Base-by-base conservation (phyloP, 2,329 filamentous ascomycete species). In the Microcyclosporella mali region DNA sequence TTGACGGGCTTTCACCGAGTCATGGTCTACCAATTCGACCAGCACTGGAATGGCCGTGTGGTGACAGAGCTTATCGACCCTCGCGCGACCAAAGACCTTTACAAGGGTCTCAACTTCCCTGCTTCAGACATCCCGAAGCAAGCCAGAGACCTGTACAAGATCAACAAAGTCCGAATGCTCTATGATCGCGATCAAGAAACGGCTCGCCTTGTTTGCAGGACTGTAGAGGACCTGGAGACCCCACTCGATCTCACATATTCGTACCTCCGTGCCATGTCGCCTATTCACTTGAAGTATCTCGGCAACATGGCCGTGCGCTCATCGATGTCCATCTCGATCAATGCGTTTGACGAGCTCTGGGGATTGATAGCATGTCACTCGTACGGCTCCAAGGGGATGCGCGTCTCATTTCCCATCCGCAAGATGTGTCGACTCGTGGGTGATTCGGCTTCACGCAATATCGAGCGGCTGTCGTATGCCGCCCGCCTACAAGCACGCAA, bases 301-400 rank as follows among this genome's bases (percentile, higher is more conserved):
- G 75, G 70, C 4, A 88, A 95, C 59, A 95, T 95, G 88, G 83
- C 82, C 6, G 88, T 94, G 0, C 80, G 88, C n/a, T 87, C 87
- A 0, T 94, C 87, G 51, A 95, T 95, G 88, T 94, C 88, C 0
- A 88, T 95, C 47, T 94, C 88, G 1, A 85, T 95, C 58, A 92
- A 88, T 51, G 85, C 85, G 0, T 92, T 94, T 55, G 74, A 78
- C 53, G 84, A 94, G 55, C 68, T 95, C 0, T 95, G 88, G 89
- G 89, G 88, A 0, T 68, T 95, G 19, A 88, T 95, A 31, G 81
- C 87, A 1, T 94, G 88, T 47, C 88, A 95, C 59, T 79, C 83
- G 0, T 94, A 94, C 55, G 88, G 85, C 0, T 50, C 66, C 2
- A 76, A 75, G 33, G 88, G 88, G 3, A 94, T 92, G 86, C 77